These are phyloP conservation scores for Arabidopsis lyrata DNA, from an alignment of 441 rosid species.

Conservation along the genomic window DNA sequence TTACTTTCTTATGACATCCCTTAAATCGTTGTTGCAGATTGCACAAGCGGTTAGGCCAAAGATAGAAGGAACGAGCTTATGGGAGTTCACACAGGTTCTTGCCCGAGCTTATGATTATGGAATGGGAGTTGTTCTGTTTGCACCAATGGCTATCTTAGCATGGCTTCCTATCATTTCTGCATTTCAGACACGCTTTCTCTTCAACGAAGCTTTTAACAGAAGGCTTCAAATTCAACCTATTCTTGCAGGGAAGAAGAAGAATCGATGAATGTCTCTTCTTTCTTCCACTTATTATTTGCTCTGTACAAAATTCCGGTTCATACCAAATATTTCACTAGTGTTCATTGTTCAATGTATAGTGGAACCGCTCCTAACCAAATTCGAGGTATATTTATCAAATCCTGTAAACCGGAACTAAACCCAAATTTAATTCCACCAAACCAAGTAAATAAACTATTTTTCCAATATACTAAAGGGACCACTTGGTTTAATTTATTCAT, in stretches of 20 bases:
- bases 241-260: constrained; percentile 85
- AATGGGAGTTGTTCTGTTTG: constrained; percentile 86
- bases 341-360: not conserved
- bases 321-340: not conserved
- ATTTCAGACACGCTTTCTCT: constrained; percentile 95
- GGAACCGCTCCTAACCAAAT: constrained; percentile 2
- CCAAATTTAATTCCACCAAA: not conserved
- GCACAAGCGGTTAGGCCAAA: constrained; percentile 92
- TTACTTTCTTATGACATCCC: not conserved
- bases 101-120: constrained; percentile 92
- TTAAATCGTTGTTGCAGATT: constrained; percentile 53
- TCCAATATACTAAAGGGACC: not conserved
- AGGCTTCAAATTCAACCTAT: constrained; percentile 88
- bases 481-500: constrained; percentile 10
- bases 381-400: not conserved
- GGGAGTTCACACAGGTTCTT: constrained; percentile 81
- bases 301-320: constrained; percentile 32
- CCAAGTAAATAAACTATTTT: too few relatives aligned
- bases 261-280: constrained; percentile 36
- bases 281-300: constrained; percentile 9
- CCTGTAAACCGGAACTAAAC: not conserved
- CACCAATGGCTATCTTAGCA: constrained; percentile 86
- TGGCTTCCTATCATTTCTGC: constrained; percentile 94
- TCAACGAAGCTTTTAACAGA: constrained; percentile 87
- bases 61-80: constrained; percentile 71